phyloP scores from a whole-genome alignment of 1,139 yeast genomes.

The Lodderomyces theae region DNA sequence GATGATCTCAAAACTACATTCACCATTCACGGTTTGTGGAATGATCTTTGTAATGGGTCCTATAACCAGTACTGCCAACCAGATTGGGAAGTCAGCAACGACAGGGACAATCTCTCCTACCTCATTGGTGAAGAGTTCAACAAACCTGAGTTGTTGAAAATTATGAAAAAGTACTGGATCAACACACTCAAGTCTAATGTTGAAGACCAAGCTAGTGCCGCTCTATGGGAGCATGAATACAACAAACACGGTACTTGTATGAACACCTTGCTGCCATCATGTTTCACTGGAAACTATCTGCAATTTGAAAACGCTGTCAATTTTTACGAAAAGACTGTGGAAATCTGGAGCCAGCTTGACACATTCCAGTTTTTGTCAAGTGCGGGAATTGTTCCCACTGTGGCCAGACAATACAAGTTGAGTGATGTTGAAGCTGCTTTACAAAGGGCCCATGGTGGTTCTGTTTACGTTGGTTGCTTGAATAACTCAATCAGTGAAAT shows the following conservation, averaged over 20 bases:
- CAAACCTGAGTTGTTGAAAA: constrained; percentile 26
- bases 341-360: constrained; percentile 33
- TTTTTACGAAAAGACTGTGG: constrained; percentile 34
- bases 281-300: constrained; percentile 31
- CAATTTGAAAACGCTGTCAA: constrained; percentile 32
- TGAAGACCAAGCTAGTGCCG: constrained; percentile 22
- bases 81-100: constrained; percentile 26
- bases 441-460: constrained; percentile 26
- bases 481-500: constrained; percentile 35
- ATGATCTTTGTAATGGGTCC: constrained; percentile 37
- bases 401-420: constrained; percentile 26
- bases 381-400: constrained; percentile 36
- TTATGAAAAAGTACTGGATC: constrained; percentile 37
- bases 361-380: constrained; percentile 33
- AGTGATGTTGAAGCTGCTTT: constrained; percentile 34
- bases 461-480: constrained; percentile 37
- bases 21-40: constrained; percentile 45
- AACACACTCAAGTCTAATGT: constrained; percentile 36
- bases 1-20: constrained; percentile 22
- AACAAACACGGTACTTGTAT: constrained; percentile 48
- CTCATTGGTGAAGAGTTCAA: constrained; percentile 29
- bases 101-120: constrained; percentile 27
- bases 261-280: constrained; percentile 37
- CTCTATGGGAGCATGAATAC: constrained; percentile 43
- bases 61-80: constrained; percentile 34